Evolutionary conservation across 2,329 filamentous ascomycete species (phyloP).

Genomic region (Tolypocladium nubicola): DNA sequence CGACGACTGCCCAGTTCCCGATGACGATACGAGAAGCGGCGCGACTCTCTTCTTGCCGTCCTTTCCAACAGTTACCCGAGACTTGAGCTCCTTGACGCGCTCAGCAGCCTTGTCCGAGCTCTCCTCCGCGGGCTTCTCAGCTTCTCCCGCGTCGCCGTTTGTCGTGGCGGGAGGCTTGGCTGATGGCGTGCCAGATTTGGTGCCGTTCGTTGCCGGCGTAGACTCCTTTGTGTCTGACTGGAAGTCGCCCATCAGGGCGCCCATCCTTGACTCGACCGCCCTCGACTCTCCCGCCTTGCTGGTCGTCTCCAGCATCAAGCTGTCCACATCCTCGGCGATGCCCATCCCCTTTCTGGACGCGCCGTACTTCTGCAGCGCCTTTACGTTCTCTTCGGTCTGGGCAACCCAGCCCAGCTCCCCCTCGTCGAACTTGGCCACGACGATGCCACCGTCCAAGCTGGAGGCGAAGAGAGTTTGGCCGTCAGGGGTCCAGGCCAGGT

Average conservation of each 20-base stretch:
- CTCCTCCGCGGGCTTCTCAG: constrained; percentile 29
- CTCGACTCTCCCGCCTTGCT: constrained; percentile 86
- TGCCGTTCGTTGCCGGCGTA: constrained; percentile 37
- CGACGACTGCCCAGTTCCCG: constrained; percentile 76
- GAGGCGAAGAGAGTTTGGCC: constrained; percentile 78
- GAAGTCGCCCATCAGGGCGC: constrained; percentile 89
- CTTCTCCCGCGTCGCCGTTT: constrained; percentile 27
- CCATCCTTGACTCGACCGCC: constrained; percentile 90
- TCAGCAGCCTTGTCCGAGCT: constrained; percentile 42
- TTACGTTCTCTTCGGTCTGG: constrained; percentile 79
- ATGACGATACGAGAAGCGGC: constrained; percentile 82
- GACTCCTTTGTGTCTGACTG: constrained; percentile 44
- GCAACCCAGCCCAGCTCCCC: constrained; percentile 88
- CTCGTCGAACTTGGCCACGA: constrained; percentile 70
- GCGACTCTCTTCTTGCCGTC: constrained; percentile 95
- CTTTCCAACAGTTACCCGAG: constrained; percentile 87
- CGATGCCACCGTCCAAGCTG: constrained; percentile 81
- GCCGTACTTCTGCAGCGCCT: constrained; percentile 85
- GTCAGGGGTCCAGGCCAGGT: constrained; percentile 88
- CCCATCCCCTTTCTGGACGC: constrained; percentile 79
- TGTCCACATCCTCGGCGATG: constrained; percentile 86
- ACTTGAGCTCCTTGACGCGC: constrained; percentile 59
- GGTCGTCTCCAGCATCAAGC: constrained; percentile 75
- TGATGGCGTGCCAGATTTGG: constrained; percentile 28
- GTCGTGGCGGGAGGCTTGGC: constrained; percentile 24